Percentiles rank a stretch among this genome's conserved stretches.
phyloP scores from a whole-genome alignment of 139 green algal species.

The Picochlorum sp. region DNA sequence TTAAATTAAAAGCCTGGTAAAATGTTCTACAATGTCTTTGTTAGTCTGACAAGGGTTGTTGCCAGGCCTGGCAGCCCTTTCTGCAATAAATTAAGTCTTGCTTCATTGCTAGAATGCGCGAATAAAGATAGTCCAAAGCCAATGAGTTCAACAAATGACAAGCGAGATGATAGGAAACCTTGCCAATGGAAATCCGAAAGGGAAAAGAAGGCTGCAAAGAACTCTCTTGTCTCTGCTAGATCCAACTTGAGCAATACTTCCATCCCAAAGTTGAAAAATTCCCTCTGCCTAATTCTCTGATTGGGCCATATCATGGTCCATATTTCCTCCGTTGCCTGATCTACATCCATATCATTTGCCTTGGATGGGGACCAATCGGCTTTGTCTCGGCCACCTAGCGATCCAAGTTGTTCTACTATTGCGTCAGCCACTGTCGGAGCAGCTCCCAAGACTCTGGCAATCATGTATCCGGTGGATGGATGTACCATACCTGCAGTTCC shows the following conservation, averaged over 20 bases:
- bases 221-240: conserved; percentile 74
- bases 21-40: conserved; percentile 1
- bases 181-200: conserved; percentile 85
- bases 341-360: conserved; percentile 34
- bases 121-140: conserved; percentile 83
- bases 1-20: not conserved
- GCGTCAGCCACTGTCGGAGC: conserved; percentile 73
- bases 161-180: conserved; percentile 84
- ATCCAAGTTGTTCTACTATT: conserved; percentile 61
- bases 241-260: conserved; percentile 80
- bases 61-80: conserved; percentile 59
- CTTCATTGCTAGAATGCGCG: conserved; percentile 47
- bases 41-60: conserved; percentile 45
- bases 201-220: conserved; percentile 94
- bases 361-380: conserved; percentile 23
- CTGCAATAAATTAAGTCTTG: conserved; percentile 53
- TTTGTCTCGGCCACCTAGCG: conserved; percentile 23
- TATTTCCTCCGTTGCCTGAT: conserved; percentile 45
- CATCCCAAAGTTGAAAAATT: conserved; percentile 96
- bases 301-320: conserved; percentile 82
- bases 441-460: conserved; percentile 72
- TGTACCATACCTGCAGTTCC: conserved; percentile 93
- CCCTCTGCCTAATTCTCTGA: conserved; percentile 77
- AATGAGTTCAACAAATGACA: conserved; percentile 71
- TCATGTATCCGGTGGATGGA: conserved; percentile 92